Base-by-base conservation (phyloP, 306 rosid genomes). In the Trichosanthes cucumerina region DNA sequence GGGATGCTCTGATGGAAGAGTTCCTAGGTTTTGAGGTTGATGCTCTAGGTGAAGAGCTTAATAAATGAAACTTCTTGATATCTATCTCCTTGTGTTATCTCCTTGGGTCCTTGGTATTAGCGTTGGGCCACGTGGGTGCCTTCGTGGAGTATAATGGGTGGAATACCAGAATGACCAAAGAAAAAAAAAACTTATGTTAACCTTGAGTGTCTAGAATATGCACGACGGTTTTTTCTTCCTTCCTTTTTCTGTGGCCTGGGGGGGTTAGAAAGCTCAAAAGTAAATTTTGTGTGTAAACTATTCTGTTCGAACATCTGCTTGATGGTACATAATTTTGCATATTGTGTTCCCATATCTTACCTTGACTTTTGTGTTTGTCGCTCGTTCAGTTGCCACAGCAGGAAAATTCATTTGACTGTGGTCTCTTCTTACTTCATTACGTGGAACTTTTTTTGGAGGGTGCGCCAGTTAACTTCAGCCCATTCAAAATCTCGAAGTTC, bases 371-470 rank as follows among this genome's bases (percentile, higher is more conserved):
- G 52, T 31, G 43, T 41, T 43, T 21, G 28, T 7, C 38, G 26
- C 28, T 69, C 36, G 77, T 79, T 73, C 89, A 93, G 97, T 81
- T 90, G 21, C 97, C 97, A 9, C 97, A 93, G 87, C 97, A 93
- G 85, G 96, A 83, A 76, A 89, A 90, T 81, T 82, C 83, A 12
- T 89, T 78, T 70, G 97, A 93, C 49, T 93, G 97, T 75, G 97
- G 96, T 74, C 87, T 93, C 80, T 93, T 93, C 84, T 85, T 93
- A 85, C 97, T 93, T 59, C 90, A 93, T 82, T 93, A 89, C 41
- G 89, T 86, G 91, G 97, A 93, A 83, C 14, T 81, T 43, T 93
- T 93, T 82, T 73, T 93, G 84, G 76, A 66, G 81, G 93, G 88
- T 83, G 91, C 91, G 75, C 92, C 96, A 52, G 38, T 65, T 75